Percentiles rank a stretch among this genome's conserved stretches.
Conservation (phyloP, 306 rosid species). For the Vigna reflexopilosa region DNA sequence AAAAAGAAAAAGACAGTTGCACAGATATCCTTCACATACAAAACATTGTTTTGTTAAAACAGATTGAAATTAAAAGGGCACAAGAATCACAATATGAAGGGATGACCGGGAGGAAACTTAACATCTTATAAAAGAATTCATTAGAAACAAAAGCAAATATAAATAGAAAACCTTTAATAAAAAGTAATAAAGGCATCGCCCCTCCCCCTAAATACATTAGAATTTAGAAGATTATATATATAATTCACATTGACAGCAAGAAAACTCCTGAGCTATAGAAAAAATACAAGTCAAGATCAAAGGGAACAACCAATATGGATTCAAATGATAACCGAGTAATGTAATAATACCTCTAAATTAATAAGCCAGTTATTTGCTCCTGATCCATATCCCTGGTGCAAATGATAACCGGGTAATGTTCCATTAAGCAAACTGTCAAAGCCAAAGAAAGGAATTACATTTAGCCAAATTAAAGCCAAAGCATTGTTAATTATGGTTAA, state of each 20-base stretch:
- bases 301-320: neutral
- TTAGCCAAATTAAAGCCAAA: slow-evolving; percentile 32
- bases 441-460: slow-evolving; percentile 2
- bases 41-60: neutral
- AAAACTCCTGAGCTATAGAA: neutral
- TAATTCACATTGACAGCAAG: neutral
- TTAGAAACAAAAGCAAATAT: slow-evolving; percentile 17
- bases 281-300: neutral
- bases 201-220: neutral
- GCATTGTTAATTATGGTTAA: neutral
- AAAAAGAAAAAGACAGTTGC: slow-evolving; percentile 10
- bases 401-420: slow-evolving; percentile 89
- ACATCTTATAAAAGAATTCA: neutral
- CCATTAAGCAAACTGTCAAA: slow-evolving; percentile 89
- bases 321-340: slow-evolving; percentile 18
- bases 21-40: slow-evolving; percentile 18
- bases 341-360: slow-evolving; percentile 81
- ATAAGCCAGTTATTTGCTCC: slow-evolving; percentile 89
- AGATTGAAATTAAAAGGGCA: slow-evolving; percentile 13
- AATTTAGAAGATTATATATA: neutral
- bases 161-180: neutral
- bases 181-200: neutral
- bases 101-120: neutral
- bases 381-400: slow-evolving; percentile 84
- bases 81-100: slow-evolving; percentile 25